Base-by-base conservation (phyloP, 1,284 basidiomycete genomes). In the Jaminaea rosea region DNA sequence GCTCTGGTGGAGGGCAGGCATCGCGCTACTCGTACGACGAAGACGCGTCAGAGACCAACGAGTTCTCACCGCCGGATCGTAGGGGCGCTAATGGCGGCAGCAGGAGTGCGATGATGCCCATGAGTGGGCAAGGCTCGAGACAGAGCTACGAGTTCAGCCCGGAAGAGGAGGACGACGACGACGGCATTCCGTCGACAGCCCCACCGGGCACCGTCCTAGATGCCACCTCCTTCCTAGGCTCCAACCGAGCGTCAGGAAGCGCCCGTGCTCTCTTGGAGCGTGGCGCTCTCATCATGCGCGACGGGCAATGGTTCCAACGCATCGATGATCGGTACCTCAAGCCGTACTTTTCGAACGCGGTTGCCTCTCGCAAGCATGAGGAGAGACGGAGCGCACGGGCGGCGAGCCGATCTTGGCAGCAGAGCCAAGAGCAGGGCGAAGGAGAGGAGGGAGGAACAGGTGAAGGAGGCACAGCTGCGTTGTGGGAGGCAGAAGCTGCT, bases 291-390 rank as follows among this genome's bases (percentile, higher is more conserved):
- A 72, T 73, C 44, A 62, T 73, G 76, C 72, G 78, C 17, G 79
- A 82, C 56, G 80, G 80, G 5, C 88, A 91, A 75, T 97, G 93
- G 92, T 98, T 98, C 82, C 91, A 91, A 62, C 81, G 85, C 27
- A 78, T 98, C 42, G 93, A 98, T 75, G 90, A 98, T 75, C 81
- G 90, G 55, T 98, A 96, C 74, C 79, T 98, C 15, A 76, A 97
- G 2, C 94, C 93, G 13, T 78, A 96, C 36, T 98, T 98, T 77
- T 90, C 87, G 52, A 97, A 97, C 52, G 63, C 75, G 26, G 76
- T 76, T 0, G 76, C 76, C 1, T 73, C 64, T 13, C 64, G 76
- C 24, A 72, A 75, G 56, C 73, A 76, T 49, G 72, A 75, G 26
- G 67, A 72, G 52, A 66, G 71, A 3, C 19, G 24, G 19, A 21